Evolutionary conservation across 768 basidiomycete genomes (phyloP).

Genomic region (Tulasnella sp.): DNA sequence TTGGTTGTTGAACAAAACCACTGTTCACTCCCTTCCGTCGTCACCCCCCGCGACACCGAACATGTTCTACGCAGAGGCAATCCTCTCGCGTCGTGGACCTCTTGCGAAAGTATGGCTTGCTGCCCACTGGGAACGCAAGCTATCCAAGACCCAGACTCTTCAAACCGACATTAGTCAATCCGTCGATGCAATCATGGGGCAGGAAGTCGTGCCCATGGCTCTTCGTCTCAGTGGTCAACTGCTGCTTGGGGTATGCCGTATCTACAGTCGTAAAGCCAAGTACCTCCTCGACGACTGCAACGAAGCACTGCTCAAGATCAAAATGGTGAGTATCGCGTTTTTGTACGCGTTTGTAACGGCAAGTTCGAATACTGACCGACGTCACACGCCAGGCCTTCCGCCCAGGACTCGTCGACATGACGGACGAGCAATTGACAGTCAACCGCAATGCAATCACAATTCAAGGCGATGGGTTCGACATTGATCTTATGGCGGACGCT

Average conservation of each 20-base stretch:
- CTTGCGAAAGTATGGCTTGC: conserved; percentile 98
- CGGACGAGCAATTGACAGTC: conserved; percentile 84
- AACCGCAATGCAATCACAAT: conserved; percentile 85
- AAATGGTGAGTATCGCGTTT: conserved; percentile 54
- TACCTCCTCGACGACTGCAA: conserved; percentile 97
- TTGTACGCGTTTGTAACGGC: conserved; percentile 4
- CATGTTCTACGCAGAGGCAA: conserved; percentile 85
- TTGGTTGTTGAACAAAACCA: conserved; percentile 17
- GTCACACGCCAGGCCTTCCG: conserved; percentile 65
- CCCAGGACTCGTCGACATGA: conserved; percentile 91
- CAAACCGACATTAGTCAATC: conserved; percentile 93
- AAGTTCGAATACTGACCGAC: background rate
- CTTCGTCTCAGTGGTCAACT: conserved; percentile 94
- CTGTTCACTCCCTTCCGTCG: conserved; percentile 7
- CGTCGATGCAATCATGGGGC: conserved; percentile 89
- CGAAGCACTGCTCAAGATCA: conserved; percentile 89
- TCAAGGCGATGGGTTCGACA: conserved; percentile 50
- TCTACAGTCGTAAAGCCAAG: conserved; percentile 96
- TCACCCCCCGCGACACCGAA: conserved; percentile 3
- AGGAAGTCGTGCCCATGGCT: conserved; percentile 82
- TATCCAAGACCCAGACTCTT: conserved; percentile 89
- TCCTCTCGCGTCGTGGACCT: conserved; percentile 87
- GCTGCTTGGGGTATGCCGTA: conserved; percentile 90
- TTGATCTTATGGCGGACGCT: conserved; percentile 56
- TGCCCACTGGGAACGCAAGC: conserved; percentile 96